Evolutionary conservation across 2,329 filamentous ascomycete genomes (phyloP), one percentile per base, ranked within the genome.

Genomic region (Fusarium avenaceum): DNA sequence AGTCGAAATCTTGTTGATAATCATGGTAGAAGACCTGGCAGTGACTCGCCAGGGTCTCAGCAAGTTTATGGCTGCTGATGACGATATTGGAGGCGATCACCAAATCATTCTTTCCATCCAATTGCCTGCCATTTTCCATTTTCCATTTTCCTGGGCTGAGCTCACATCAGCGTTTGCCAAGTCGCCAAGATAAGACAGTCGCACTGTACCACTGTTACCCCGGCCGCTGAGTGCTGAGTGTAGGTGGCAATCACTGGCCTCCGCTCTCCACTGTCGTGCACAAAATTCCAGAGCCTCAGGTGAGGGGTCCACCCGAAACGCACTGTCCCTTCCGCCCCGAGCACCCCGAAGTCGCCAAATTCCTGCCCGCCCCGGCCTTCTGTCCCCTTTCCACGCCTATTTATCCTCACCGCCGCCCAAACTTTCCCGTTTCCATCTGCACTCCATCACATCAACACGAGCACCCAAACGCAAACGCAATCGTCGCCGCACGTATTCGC

Each of bases 231-330:
- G 28, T 35, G 42, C 42, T 7, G 61, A 40, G 44, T 51, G 66
- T 69, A 57, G 66, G 66, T 69, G 62, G 66, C 57, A 56, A 70
- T 39, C 52, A 43, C 35, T 65, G 19, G 33, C 33, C 33, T 38
- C 33, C 33, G 17, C 33, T 32, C 65, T 52, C 53, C 48, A 48
- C 57, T 55, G 65, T 66, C 50, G 59, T 70, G 65, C 49, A 55
- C 63, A 52, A 70, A 58, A 56, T 63, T 63, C 62, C 53, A 66
- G 66, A 70, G 66, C 66, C 66, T 70, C 66, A 67, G 66, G 66
- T 69, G 66, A 69, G 66, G 63, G 66, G 59, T 58, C 66, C 66
- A 70, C 66, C 51, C 33, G 46, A 46, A 58, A 39, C 33, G 47
- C 49, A 38, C 61, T 50, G 53, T 66, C 33, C 50, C 42, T 62